Evolutionary conservation across 2,329 filamentous ascomycete species (phyloP), one percentile per base, ranked within the genome.

Genomic region (Fusarium anthophilum): DNA sequence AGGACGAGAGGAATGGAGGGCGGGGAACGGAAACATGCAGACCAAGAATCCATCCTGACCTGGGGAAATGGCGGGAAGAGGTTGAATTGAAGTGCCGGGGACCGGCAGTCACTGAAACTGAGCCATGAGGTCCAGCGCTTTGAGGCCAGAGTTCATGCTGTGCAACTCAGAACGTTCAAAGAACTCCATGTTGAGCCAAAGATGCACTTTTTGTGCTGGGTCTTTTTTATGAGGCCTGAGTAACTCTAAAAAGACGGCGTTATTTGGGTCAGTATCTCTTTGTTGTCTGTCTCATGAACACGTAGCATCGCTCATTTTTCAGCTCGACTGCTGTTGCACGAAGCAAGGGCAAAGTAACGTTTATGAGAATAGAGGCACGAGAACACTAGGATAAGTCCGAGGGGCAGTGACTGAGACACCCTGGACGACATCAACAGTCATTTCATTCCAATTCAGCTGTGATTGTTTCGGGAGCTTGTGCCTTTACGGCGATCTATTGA

Each of bases 91-190:
- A 63, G 38, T 69, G 56, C 67, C 56, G 56, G 55, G 37, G 43
- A 32, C 55, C 67, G 67, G 68, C 63, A 53, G 63, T 58, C 51
- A 43, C 44, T 67, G 66, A 53, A 60, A 63, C 48, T 48, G 15
- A 35, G 30, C n/a, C 38, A 53, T 35, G 38, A 47, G 43, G 38
- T 30, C 44, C 39, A 22, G 35, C 7, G 37, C 58, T 39, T 62
- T 55, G 30, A 45, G 45, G n/a, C 39, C 32, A 69, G 51, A 45
- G 56, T 61, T 53, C 22, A 66, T 50, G 50, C 26, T 39, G 59
- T 59, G 41, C 60, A n/a, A 65, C 51, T 8, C 28, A 20, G 48
- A 51, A 44, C 26, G 57, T 32, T 58, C 26, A 67, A 66, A 53
- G 37, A 44, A 50, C 45, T 48, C 22, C 35, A 22, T 70, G 37